Base-by-base conservation (phyloP, 805 yeast genomes). In the Novakomyces olei region DNA sequence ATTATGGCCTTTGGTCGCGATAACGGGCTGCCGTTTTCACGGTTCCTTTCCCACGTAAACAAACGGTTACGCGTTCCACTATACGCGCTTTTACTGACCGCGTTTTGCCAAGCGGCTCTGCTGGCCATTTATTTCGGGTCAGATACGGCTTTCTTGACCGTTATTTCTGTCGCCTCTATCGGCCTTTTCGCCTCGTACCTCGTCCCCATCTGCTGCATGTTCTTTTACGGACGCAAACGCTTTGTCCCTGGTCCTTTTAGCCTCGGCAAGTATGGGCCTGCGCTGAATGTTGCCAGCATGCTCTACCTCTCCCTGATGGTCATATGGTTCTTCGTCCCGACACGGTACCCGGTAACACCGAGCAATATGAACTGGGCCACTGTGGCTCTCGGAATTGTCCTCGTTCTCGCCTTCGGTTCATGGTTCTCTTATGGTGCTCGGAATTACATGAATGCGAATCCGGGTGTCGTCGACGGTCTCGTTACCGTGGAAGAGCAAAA, bases 1-100 rank as follows among this genome's bases (percentile, higher is more conserved):
- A 62, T 73, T 12, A 72, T 57, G 43, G 69, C 78, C 3, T 72
- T 71, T 46, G 63, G 77, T 1, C 61, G 79, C 47, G 79, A 72
- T 48, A 69, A 69, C 9, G 59, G 71, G 43, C 66, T 72, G 51
- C 79, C 79, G 14, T 51, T 60, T 12, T 66, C 74, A n/a, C 52
- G 45, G 15, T 39, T 41, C 37, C 65, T 67, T 66, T 54, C 60
- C 39, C 43, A 45, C 16, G 76, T 72, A 33, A 61, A 65, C 51
- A 49, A 54, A 29, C 27, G 35, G 28, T 69, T 77, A 23, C 53
- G 58, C 39, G 72, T 78, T 4, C 81, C 81, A 4, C 58, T 73
- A 32, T 58, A 66, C 45, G 76, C 78, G 0, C 50, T 53, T 17
- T 26, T 39, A 19, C 33, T 39, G 10, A 30, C 40, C 9, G 32